Percentiles rank a stretch among this genome's conserved stretches.
Evolutionary conservation across 345 rosid genomes (phyloP).

Genomic region (Eucalyptus lansdowneana): DNA sequence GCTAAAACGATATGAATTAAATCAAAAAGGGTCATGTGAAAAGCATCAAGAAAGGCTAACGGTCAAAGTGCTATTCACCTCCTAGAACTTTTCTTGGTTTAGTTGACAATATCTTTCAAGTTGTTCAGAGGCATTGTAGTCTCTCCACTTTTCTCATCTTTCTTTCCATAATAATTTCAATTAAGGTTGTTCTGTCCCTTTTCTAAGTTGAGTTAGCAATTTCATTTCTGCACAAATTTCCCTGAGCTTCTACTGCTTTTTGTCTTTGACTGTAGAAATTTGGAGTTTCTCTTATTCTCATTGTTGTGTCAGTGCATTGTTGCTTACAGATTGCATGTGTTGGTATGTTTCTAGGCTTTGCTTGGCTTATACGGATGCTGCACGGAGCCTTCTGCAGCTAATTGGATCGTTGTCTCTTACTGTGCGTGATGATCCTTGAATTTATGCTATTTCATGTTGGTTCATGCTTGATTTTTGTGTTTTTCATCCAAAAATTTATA

Average conservation of each 20-base stretch:
- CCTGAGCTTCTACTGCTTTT: background rate
- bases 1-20: background rate
- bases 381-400: constrained; percentile 50
- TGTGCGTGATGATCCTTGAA: constrained; percentile 29
- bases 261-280: background rate
- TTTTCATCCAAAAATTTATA: background rate
- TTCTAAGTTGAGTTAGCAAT: background rate
- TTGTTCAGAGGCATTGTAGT: background rate
- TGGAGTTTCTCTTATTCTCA: background rate
- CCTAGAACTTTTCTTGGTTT: background rate
- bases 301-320: background rate
- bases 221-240: background rate
- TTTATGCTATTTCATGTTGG: background rate
- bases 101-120: background rate
- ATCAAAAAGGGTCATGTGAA: background rate
- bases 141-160: background rate
- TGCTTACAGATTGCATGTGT: background rate
- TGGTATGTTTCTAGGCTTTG: constrained; percentile 32
- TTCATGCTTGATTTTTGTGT: background rate
- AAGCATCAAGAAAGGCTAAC: background rate
- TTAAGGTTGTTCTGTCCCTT: background rate
- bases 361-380: constrained; percentile 52
- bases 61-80: background rate
- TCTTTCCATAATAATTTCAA: background rate
- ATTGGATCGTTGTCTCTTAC: constrained; percentile 33